phyloP scores from a whole-genome alignment of 345 rosid genomes.

The Boechera stricta region DNA sequence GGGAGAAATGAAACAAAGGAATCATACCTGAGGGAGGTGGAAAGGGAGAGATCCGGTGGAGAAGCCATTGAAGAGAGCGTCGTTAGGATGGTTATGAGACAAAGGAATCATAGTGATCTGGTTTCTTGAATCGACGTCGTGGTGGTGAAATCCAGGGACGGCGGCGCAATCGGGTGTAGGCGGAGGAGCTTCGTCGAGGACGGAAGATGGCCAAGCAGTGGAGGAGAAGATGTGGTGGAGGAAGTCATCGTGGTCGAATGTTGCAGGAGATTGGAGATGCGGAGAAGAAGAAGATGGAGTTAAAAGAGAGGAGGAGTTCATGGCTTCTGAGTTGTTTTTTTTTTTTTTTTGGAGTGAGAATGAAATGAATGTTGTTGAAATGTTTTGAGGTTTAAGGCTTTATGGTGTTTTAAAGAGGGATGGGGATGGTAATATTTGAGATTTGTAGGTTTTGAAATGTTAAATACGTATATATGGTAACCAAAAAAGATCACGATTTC shows the following conservation, averaged over 20 bases:
- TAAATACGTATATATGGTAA: background rate
- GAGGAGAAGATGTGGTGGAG: conserved; percentile 79
- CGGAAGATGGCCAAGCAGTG: conserved; percentile 56
- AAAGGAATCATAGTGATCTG: conserved; percentile 55
- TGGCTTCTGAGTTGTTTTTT: background rate
- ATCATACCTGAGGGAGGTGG: conserved; percentile 58
- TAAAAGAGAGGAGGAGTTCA: conserved; percentile 36
- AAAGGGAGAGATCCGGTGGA: conserved; percentile 75
- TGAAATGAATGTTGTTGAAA: conserved; percentile 22
- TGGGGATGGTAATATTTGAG: conserved; percentile 7
- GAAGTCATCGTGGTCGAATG: conserved; percentile 67
- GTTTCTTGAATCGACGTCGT: conserved; percentile 60
- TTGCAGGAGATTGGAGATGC: conserved; percentile 40
- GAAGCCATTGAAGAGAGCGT: conserved; percentile 65
- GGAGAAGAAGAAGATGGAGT: conserved; percentile 41
- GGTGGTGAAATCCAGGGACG: conserved; percentile 37
- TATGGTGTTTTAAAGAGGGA: conserved; percentile 22
- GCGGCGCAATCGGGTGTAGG: conserved; percentile 30
- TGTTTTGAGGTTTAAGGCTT: conserved; percentile 27
- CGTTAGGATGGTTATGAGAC: conserved; percentile 44
- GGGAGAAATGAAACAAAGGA: background rate
- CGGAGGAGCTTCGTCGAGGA: conserved; percentile 29
- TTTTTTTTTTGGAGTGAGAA: background rate
- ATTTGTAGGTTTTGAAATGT: background rate
- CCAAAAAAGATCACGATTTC: background rate